phyloP scores from a whole-genome alignment of 2,329 filamentous ascomycete species.

The Dryadomyces sulphureus region DNA sequence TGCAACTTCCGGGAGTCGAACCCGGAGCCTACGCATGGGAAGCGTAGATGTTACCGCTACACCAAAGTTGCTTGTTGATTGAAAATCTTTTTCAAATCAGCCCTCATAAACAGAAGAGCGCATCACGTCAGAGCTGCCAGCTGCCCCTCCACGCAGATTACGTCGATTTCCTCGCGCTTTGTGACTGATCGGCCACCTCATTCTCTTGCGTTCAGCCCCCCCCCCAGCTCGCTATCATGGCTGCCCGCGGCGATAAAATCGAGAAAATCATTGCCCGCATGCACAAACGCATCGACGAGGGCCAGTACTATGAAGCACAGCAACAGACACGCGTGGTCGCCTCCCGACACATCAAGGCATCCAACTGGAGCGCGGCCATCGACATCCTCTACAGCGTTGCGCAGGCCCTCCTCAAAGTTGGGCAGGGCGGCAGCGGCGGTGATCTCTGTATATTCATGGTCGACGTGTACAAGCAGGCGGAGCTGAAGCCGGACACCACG shows the following conservation, averaged over 20 bases:
- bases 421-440: conserved; percentile 85
- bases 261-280: conserved; percentile 49
- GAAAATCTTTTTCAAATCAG: not conserved
- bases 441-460: conserved; percentile 78
- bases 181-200: not conserved
- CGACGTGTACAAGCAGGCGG: conserved; percentile 81
- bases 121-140: too few relatives aligned
- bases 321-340: conserved; percentile 95
- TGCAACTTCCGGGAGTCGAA: conserved; percentile 16
- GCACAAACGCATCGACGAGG: conserved; percentile 43
- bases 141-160: not conserved
- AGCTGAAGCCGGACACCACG: conserved; percentile 59
- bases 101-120: too few relatives aligned
- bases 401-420: conserved; percentile 71
- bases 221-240: conserved; percentile 11
- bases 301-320: conserved; percentile 94
- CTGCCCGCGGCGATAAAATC: conserved; percentile 29
- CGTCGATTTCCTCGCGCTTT: not conserved
- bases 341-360: conserved; percentile 78
- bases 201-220: not conserved
- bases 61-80: conserved; percentile 13
- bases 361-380: conserved; percentile 72
- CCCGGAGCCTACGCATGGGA: conserved; percentile 16
- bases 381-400: conserved; percentile 78
- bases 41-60: conserved; percentile 17